These are phyloP conservation scores for Chlamydomonas sphaeroides DNA, from an alignment of 139 green algal species.

Conservation along the genomic window DNA sequence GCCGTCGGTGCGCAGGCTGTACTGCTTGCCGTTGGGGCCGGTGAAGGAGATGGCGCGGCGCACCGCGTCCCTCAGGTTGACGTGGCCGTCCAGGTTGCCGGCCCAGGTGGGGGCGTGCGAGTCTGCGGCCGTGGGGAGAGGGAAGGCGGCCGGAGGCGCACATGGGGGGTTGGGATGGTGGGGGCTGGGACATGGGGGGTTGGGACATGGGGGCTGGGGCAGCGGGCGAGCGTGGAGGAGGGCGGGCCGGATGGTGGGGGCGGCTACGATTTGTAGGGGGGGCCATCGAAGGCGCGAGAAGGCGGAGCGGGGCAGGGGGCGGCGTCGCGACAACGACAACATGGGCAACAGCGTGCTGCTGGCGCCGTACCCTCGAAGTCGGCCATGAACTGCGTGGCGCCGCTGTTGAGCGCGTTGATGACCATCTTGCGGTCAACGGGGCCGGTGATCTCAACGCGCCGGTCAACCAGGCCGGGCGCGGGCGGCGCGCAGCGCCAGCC, in stretches of 20 bases:
- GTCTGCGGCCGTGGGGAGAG: conserved; percentile 60
- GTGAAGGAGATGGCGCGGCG: conserved; percentile 70
- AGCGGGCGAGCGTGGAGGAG: too few species aligned
- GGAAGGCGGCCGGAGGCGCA: too few species aligned
- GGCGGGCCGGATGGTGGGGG: too few species aligned
- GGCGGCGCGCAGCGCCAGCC: conserved; percentile 76
- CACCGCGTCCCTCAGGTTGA: conserved; percentile 79
- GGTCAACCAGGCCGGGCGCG: conserved; percentile 79
- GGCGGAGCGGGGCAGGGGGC: too few species aligned
- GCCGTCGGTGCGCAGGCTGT: conserved; percentile 56
- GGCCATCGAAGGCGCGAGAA: too few species aligned
- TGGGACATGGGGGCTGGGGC: too few species aligned
- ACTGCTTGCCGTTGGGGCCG: conserved; percentile 75
- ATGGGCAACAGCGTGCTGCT: too few species aligned
- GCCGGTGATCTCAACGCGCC: conserved; percentile 90
- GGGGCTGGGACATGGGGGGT: neutral
- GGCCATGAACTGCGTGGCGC: conserved; percentile 87
- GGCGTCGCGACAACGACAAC: too few species aligned
- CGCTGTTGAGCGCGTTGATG: conserved; percentile 91
- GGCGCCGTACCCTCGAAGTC: conserved; percentile 81
- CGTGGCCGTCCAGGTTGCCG: conserved; percentile 79
- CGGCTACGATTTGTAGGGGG: too few species aligned
- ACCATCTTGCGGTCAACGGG: conserved; percentile 92
- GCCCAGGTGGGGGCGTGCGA: conserved; percentile 85
- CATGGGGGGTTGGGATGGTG: too few species aligned